Evolutionary conservation across 495 filamentous ascomycete species (phyloP).

Genomic region (Talaromyces ruber): DNA sequence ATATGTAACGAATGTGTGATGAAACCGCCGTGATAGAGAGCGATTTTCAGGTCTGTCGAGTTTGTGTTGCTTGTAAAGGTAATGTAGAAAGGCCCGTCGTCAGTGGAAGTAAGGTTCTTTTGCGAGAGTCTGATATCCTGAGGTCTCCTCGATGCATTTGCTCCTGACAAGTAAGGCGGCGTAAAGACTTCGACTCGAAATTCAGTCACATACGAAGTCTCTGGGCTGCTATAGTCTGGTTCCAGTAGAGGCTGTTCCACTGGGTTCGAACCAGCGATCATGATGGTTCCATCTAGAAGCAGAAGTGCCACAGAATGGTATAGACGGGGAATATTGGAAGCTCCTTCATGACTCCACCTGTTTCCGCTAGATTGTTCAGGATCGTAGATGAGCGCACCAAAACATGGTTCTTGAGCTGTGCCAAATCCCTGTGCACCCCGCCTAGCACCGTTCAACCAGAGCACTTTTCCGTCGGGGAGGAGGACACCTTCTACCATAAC

Average conservation of each 20-base stretch:
- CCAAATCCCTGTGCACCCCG: constrained; percentile 53
- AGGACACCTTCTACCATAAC: constrained; percentile 53
- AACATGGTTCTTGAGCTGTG: constrained; percentile 40
- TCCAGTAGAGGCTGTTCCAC: constrained; percentile 45
- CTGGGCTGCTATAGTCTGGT: constrained; percentile 16
- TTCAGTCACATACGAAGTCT: constrained; percentile 41
- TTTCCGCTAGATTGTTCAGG: constrained; percentile 37
- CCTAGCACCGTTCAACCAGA: constrained; percentile 51
- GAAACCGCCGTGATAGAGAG: constrained; percentile 52
- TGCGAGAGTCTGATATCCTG: constrained; percentile 31
- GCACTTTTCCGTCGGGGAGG: constrained; percentile 51
- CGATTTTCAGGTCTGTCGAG: constrained; percentile 34
- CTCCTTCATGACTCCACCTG: constrained; percentile 43
- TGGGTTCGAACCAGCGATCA: constrained; percentile 50
- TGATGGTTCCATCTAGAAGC: constrained; percentile 41
- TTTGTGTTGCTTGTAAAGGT: constrained; percentile 33
- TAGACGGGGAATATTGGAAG: constrained; percentile 37
- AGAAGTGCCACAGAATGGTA: constrained; percentile 45
- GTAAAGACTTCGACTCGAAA: constrained; percentile 55
- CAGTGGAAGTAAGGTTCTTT: constrained; percentile 30
- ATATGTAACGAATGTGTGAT: constrained; percentile 56
- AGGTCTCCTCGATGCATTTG: constrained; percentile 38
- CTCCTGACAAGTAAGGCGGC: constrained; percentile 50
- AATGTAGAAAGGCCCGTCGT: constrained; percentile 37
- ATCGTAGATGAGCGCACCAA: constrained; percentile 52